Evolutionary conservation across 371 early-diverging fungal species (phyloP), one percentile per base, ranked within the genome.

Genomic region (Quaeritorhiza haematococci): DNA sequence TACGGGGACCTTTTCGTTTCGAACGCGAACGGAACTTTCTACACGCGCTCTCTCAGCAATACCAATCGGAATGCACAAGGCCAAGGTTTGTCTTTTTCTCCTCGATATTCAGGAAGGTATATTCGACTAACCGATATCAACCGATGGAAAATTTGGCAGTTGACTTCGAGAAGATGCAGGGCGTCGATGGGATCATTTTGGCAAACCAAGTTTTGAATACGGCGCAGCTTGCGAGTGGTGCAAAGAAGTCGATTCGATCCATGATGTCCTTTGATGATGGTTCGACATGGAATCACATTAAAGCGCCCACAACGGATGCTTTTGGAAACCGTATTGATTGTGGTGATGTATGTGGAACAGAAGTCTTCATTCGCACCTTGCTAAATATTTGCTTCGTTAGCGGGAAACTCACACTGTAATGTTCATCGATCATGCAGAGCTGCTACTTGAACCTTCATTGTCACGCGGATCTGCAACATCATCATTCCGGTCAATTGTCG

Each of bases 121-220:
- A 30, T 43, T 49, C 5, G 23, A 15, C 13, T 2, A 33, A 21
- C 47, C 21, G 24, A 32, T 34, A 8, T 33, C n/a, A n/a, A n/a
- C n/a, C n/a, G n/a, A n/a, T n/a, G n/a, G n/a, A n/a, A n/a, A n/a
- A n/a, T 53, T 0, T 24, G 0, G 1, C 15, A 55, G 95, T 96
- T 3, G 98, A 98, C 62, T 93, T 91, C 73, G 96, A 95, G 67
- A 89, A 89, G 61, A 86, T 95, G 81, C 85, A 87, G 49, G 95
- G 92, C 10, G 81, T 98, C 26, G 86, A 87, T 63, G 94, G 94
- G 38, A 84, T 93, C 30, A 84, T 94, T 1, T 56, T 98, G 7
- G 86, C 90, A 55, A 98, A 98, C 61, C 60, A 75, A 15, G 92
- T 96, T 23, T 63, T 61, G 50, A 94, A 94, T 52, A 78, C 21